Base-by-base conservation (phyloP, 2,329 filamentous ascomycete genomes). In the Pezicula carpinea region DNA sequence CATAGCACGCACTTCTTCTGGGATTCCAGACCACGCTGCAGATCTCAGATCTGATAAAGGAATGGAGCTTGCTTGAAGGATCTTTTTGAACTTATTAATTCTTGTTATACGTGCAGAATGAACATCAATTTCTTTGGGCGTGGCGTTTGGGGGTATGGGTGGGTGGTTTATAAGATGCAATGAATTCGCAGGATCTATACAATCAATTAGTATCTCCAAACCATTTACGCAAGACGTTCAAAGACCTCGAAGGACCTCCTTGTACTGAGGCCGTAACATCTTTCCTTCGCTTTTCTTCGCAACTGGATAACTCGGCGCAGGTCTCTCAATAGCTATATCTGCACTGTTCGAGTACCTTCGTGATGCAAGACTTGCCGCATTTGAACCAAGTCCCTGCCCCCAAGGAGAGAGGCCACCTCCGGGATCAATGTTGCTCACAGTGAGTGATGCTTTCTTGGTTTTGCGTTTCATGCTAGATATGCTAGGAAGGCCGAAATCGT, bases 11-110 rank as follows among this genome's bases (percentile, higher is more conserved):
- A 99, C 90, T 70, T 99, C 95, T 59, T 89, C 85, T 0, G 93
- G 95, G 31, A 97, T 80, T 11, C 93, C 93, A 44, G 91, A 93
- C 93, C 95, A 99, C 23, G 93, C 90, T 26, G 90, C 75, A 48
- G 89, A 77, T 53, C 93, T 81, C 19, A 99, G 75, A 44, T 97
- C 92, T 15, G 85, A 74, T 2, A 97, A 70, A 2, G 89, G 85
- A 58, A 99, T 93, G 1, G 88, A 90, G 34, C 89, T 96, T 18
- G 92, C 82, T 69, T 99, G 93, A 6, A 99, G 75, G 44, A 99
- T 88, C 59, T 86, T 87, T 68, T 99, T 99, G 72, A 99, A 99
- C 64, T 97, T 97, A 70, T 99, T 96, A 65, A 99, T 99, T 53
- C 93, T 84, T 6, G 88, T 87, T 59, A 96, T 93, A 50, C 89